Evolutionary conservation across 257 asterid species (phyloP).

Genomic region (Marsdenia floribunda): DNA sequence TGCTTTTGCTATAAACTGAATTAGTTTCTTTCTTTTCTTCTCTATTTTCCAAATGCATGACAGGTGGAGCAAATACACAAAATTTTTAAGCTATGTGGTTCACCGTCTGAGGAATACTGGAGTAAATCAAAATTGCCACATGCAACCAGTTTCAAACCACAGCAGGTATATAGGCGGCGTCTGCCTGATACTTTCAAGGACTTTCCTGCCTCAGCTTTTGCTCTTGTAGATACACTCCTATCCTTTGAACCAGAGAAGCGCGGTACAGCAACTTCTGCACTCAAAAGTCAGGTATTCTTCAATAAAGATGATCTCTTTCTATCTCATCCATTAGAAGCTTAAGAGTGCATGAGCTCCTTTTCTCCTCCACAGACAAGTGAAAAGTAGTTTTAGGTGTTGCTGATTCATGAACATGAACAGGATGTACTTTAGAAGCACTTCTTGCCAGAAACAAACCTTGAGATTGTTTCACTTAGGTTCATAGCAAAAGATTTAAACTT

Average conservation of each 20-base stretch:
- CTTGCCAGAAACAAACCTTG: too few species aligned
- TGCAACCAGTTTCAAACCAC: slow-evolving; percentile 74
- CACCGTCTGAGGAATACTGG: slow-evolving; percentile 82
- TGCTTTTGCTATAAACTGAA: slow-evolving; percentile 7
- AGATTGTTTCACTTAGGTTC: too few species aligned
- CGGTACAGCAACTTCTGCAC: slow-evolving; percentile 76
- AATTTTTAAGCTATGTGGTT: slow-evolving; percentile 92
- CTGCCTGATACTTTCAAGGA: slow-evolving; percentile 67
- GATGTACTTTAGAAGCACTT: too few species aligned
- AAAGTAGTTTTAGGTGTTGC: too few species aligned
- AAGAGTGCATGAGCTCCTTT: not conserved
- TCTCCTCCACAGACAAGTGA: not conserved
- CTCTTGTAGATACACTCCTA: slow-evolving; percentile 64
- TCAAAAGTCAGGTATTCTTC: slow-evolving; percentile 55
- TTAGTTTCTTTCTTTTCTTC: not conserved
- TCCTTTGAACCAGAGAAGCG: slow-evolving; percentile 80
- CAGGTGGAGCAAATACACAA: slow-evolving; percentile 97
- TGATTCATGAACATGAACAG: too few species aligned
- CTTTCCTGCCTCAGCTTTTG: slow-evolving; percentile 65
- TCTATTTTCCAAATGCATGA: not conserved
- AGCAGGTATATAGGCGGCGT: slow-evolving; percentile 53
- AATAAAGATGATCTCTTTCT: not conserved
- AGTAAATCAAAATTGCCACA: slow-evolving; percentile 60
- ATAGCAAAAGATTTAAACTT: not conserved
- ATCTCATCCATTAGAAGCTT: not conserved